Base-by-base conservation (phyloP, 805 yeast genomes). In the Metschnikowia arizonensis region DNA sequence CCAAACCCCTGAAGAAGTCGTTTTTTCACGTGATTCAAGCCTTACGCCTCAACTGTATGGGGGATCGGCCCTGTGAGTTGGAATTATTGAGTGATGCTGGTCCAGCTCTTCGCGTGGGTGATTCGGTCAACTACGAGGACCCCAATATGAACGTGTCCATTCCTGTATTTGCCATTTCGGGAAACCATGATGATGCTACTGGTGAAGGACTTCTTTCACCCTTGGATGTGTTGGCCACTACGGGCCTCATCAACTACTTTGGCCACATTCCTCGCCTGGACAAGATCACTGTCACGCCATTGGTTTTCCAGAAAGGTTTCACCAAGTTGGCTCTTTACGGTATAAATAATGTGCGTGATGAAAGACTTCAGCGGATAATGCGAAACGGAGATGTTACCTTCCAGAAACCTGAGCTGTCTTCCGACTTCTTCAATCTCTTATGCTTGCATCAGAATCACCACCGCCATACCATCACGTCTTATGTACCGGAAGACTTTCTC, bases 121-220 rank as follows among this genome's bases (percentile, higher is more conserved):
- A 82, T 40, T 76, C 78, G 45, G 85, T 90, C 23, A 89, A 89
- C 58, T 95, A 87, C 61, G 93, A 88, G 59, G 98, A 93, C 62
- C 88, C 91, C 1, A 88, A 93, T 62, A 65, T 88, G 49, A 93
- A 93, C 63, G 83, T 93, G 2, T 81, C 95, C 0, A 77, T 90
- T 12, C 99, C 99, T 0, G 77, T 93, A 7, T 88, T 93, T 70
- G 91, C 90, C 5, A 91, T 93, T 3, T 81, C 91, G 37, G 99
- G 99, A 2, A 93, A 93, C 58, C 99, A 93, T 62, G 99, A 93
- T 64, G 98, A 93, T 64, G 88, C 96, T 3, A 86, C 96, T 0
- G 98, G 98, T 1, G 86, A 81, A 43, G 83, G 84, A 18, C 66
- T 87, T 44, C 68, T 93, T 11, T 82, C 90, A 44, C 96, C 99